A percentile compares a stretch with the other conserved stretches of the same genome.
Conservation (phyloP, 108 stramenopile genomes). For the Nitzschia putrida region DNA sequence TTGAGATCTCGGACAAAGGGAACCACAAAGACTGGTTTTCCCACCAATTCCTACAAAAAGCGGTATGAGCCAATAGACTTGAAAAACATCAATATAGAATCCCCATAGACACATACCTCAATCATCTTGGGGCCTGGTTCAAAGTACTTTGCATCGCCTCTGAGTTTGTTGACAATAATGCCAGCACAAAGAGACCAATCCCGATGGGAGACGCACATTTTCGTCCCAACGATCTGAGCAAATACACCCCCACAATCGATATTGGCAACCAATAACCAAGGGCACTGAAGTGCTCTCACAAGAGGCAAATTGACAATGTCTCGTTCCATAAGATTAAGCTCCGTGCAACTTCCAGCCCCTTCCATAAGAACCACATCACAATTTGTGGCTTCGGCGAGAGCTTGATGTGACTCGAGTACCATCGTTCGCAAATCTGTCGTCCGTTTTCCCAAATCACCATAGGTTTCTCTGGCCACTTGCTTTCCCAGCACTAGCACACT, state of each 20-base stretch:
- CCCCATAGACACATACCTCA: slow-evolving; percentile 2
- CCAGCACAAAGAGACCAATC: slow-evolving; percentile 45
- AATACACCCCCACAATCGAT: slow-evolving; percentile 48
- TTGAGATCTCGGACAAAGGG: slow-evolving; percentile 29
- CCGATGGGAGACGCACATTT: slow-evolving; percentile 37
- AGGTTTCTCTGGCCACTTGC: slow-evolving; percentile 35
- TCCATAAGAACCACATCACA: slow-evolving; percentile 42
- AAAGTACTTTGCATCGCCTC: slow-evolving; percentile 32
- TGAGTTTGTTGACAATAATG: slow-evolving; percentile 42
- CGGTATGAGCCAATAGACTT: not conserved
- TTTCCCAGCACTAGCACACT: slow-evolving; percentile 35
- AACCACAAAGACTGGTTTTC: slow-evolving; percentile 44
- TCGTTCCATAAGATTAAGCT: slow-evolving; percentile 46
- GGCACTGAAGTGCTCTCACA: slow-evolving; percentile 39
- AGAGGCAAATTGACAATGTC: slow-evolving; percentile 51
- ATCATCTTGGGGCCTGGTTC: slow-evolving; percentile 36
- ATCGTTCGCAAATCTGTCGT: slow-evolving; percentile 23
- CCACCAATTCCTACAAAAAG: slow-evolving; percentile 27
- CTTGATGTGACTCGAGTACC: slow-evolving; percentile 31
- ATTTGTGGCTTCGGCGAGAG: slow-evolving; percentile 29
- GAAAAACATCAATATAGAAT: not conserved
- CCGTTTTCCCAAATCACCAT: slow-evolving; percentile 26
- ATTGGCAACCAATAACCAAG: slow-evolving; percentile 49
- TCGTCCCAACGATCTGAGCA: slow-evolving; percentile 49
- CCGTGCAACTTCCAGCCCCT: slow-evolving; percentile 44